Percentiles rank a stretch among this genome's conserved stretches.
Conservation (phyloP, 2,329 filamentous ascomycete genomes). For the Xylaria sp. region DNA sequence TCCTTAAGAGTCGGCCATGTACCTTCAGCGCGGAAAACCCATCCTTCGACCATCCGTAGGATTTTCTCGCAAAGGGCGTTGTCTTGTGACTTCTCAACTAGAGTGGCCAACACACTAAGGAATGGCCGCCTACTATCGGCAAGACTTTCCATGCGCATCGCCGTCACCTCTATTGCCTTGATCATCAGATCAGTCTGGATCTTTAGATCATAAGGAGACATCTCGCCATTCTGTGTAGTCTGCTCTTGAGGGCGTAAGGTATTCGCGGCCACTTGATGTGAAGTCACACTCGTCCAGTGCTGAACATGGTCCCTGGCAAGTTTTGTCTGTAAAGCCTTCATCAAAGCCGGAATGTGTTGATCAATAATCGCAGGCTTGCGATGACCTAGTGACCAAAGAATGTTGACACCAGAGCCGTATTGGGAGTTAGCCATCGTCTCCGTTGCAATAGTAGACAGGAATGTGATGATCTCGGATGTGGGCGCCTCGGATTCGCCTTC, state of each 20-base stretch:
- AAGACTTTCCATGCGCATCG: constrained; percentile 84
- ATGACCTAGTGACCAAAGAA: constrained; percentile 84
- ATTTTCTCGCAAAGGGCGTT: constrained; percentile 86
- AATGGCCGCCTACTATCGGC: constrained; percentile 90
- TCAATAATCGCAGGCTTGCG: constrained; percentile 84
- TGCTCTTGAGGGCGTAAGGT: constrained; percentile 48
- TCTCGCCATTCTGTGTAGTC: constrained; percentile 49
- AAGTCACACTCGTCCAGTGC: constrained; percentile 58
- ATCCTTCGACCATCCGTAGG: constrained; percentile 84
- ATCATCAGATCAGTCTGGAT: constrained; percentile 88
- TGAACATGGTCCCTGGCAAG: constrained; percentile 89
- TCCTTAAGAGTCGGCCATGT: constrained; percentile 97
- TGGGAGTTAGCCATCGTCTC: constrained; percentile 78
- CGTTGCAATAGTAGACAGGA: constrained; percentile 77
- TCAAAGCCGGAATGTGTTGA: constrained; percentile 76
- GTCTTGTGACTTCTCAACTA: constrained; percentile 92
- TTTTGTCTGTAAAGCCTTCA: constrained; percentile 90
- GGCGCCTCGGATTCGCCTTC: constrained; percentile 78
- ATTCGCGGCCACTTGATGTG: constrained; percentile 41
- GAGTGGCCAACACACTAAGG: constrained; percentile 85
- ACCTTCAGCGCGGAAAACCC: constrained; percentile 93
- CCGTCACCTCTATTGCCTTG: constrained; percentile 90
- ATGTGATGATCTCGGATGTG: constrained; percentile 80
- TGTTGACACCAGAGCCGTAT: constrained; percentile 84
- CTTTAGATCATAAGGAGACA: constrained; percentile 73